Conservation (phyloP, 345 rosid species). For the Murraya koenigii region DNA sequence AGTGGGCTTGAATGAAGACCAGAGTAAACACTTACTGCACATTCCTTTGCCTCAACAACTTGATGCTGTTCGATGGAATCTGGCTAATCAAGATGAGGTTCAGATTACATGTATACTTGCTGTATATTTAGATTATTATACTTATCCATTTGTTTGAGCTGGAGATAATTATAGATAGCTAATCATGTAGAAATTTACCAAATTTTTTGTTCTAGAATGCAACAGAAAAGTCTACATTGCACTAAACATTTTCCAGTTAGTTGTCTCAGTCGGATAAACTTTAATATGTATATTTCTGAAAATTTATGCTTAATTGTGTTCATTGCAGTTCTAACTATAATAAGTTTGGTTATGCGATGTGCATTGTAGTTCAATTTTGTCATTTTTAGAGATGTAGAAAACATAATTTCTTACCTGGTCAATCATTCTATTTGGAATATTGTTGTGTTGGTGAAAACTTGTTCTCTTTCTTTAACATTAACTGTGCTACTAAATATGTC, state of each 20-base stretch:
- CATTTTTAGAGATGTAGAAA: background rate
- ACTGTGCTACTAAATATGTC: background rate
- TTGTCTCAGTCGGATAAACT: background rate
- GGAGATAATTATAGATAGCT: background rate
- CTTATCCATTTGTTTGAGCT: background rate
- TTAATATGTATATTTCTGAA: background rate
- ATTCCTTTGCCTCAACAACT: slow-evolving; percentile 44
- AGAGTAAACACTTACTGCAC: slow-evolving; percentile 73
- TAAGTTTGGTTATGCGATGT: background rate
- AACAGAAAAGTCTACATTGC: background rate
- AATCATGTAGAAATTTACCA: background rate
- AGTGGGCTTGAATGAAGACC: slow-evolving; percentile 51
- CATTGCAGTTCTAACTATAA: background rate
- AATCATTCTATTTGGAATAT: background rate
- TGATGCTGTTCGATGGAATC: slow-evolving; percentile 81
- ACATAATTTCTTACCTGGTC: background rate
- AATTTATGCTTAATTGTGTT: background rate
- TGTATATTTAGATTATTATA: background rate
- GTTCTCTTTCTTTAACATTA: background rate
- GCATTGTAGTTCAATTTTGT: background rate
- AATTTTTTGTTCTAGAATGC: background rate
- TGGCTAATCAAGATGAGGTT: slow-evolving; percentile 86
- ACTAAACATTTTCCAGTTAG: background rate
- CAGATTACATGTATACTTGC: slow-evolving; percentile 4
- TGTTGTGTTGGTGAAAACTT: background rate